A percentile compares a stretch with the other conserved stretches of the same genome.
Conservation (phyloP, 352 stramenopile species). For the Phytophthora chlamydospora region DNA sequence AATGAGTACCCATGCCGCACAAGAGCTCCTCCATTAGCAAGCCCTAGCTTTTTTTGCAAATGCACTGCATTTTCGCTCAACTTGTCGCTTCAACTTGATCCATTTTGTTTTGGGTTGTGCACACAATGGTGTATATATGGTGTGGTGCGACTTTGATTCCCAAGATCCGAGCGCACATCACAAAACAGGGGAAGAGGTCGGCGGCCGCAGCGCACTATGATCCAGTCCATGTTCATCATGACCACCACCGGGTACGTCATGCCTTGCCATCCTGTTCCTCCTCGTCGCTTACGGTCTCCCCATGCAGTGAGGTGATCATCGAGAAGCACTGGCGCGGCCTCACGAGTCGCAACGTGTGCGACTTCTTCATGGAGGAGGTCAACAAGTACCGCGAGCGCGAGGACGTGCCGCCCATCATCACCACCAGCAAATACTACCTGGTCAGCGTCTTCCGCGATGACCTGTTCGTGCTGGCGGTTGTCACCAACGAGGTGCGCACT, state of each 20-base stretch:
- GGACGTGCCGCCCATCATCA: constrained; percentile 90
- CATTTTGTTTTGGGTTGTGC: constrained; percentile 6
- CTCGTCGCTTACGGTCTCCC: constrained; percentile 16
- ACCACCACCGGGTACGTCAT: constrained; percentile 87
- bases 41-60: constrained; percentile 16
- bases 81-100: constrained; percentile 3
- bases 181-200: not conserved
- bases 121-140: constrained; percentile 9
- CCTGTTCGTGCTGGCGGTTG: constrained; percentile 95
- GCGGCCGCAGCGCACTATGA: constrained; percentile 70
- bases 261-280: not conserved
- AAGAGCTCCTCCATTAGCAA: not conserved
- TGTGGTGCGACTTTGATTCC: constrained; percentile 30
- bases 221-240: constrained; percentile 98
- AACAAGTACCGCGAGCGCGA: constrained; percentile 92
- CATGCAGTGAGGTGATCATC: constrained; percentile 94
- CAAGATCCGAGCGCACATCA: constrained; percentile 23
- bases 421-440: constrained; percentile 90
- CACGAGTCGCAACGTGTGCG: constrained; percentile 95
- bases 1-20: not conserved
- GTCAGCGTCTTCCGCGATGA: constrained; percentile 94
- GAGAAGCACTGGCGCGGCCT: constrained; percentile 98
- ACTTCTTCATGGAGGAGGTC: constrained; percentile 98
- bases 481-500: constrained; percentile 91
- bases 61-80: constrained; percentile 15